Evolutionary conservation across 1,284 basidiomycete genomes (phyloP), one percentile per base, ranked within the genome.

Genomic region (Sporisorium graminicola): DNA sequence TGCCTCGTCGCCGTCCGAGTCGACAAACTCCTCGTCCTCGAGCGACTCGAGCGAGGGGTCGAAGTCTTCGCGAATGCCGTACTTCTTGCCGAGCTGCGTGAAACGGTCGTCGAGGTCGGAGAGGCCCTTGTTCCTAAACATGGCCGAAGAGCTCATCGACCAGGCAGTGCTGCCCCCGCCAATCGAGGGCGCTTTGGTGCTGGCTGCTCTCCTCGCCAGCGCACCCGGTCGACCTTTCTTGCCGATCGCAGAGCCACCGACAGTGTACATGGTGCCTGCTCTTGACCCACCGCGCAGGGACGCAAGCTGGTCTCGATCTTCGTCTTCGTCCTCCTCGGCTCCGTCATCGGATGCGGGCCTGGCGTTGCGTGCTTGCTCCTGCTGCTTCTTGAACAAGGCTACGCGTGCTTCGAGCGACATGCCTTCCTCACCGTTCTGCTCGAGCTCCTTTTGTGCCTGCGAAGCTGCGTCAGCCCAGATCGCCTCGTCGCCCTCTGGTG

Each of bases 31-130:
- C 64, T 90, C 87, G 37, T 88, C 89, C 80, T 89, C 90, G 76
- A 91, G 91, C 51, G 92, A 91, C 72, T 91, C 90, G 74, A 92
- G 89, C 70, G 90, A 89, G 83, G 94, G 92, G 24, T 83, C 18
- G 89, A 86, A 29, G 90, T 88, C 3, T 53, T 76, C 57, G 24
- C 70, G 64, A 27, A 76, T 69, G 16, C 65, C 77, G 58, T 75
- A 76, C 14, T 74, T 74, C 42, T 60, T 47, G 82, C 89, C 77
- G 77, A 94, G 94, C 89, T 94, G 91, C 80, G 98, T 95, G 82
- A 99, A 99, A 13, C 91, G 90, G 79, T 97, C 94, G 83, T 99
- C 97, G 29, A 99, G 89, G 6, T 91, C 92, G 50, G 92, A 90
- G 37, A 99, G 87, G 0, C 94, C 92, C 79, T 95, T 91, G 81